Conservation (phyloP, 495 filamentous ascomycete genomes). For the Saxophila tyrrhenica region DNA sequence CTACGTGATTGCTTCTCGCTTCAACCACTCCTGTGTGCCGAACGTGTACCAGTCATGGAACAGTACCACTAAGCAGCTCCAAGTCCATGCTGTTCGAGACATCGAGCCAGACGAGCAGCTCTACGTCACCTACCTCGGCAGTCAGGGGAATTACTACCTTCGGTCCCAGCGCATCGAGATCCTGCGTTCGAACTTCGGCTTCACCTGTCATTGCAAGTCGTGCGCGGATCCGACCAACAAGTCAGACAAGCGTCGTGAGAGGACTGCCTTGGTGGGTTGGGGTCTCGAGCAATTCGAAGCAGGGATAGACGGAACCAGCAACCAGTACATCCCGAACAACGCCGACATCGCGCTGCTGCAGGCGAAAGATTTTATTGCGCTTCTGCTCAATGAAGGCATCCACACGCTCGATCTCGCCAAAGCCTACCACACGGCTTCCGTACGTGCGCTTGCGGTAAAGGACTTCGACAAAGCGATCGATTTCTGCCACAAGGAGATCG, state of each 20-base stretch:
- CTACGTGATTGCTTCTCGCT: conserved; percentile 14
- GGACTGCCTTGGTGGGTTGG: not conserved
- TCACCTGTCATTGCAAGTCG: conserved; percentile 11
- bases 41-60: conserved; percentile 20
- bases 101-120: conserved; percentile 20
- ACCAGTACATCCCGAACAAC: conserved; percentile 3
- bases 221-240: conserved; percentile 7
- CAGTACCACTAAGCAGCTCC: conserved; percentile 4
- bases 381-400: conserved; percentile 7
- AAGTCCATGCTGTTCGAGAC: conserved; percentile 18
- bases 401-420: conserved; percentile 4
- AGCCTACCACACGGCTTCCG: conserved; percentile 11
- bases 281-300: conserved; percentile 4
- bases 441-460: not conserved
- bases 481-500: conserved; percentile 3
- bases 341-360: not conserved
- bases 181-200: conserved; percentile 6
- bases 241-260: conserved; percentile 4
- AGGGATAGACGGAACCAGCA: no score
- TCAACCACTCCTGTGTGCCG: conserved; percentile 26
- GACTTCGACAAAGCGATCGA: conserved; percentile 4
- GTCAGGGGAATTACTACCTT: not conserved
- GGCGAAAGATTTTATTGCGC: conserved; percentile 4
- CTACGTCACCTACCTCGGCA: conserved; percentile 16
- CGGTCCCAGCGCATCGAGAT: conserved; percentile 1